A percentile compares a stretch with the other conserved stretches of the same genome.
Evolutionary conservation across 1,284 basidiomycete genomes (phyloP).

Genomic region (Stereum hirsutum): DNA sequence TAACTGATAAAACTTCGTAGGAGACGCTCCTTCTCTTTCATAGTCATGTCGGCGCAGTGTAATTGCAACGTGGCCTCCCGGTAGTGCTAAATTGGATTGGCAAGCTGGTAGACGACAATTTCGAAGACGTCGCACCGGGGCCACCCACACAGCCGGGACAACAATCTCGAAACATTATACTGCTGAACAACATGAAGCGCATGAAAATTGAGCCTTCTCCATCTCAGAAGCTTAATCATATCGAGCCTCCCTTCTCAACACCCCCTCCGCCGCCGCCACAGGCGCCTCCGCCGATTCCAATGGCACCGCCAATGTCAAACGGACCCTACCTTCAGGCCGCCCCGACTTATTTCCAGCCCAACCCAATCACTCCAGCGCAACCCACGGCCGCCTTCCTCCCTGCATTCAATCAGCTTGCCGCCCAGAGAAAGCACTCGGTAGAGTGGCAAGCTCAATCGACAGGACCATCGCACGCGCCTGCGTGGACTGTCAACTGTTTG

Average conservation of each 20-base stretch:
- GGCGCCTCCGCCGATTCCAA: conserved; percentile 21
- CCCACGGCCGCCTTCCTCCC: conserved; percentile 16
- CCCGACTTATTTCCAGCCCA: conserved; percentile 5
- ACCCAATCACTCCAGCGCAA: conserved; percentile 31
- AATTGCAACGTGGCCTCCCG: conserved; percentile 40
- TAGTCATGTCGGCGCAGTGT: conserved; percentile 61
- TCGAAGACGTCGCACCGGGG: conserved; percentile 8
- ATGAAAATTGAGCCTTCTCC: no score
- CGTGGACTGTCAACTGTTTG: conserved; percentile 53
- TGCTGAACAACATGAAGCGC: conserved; percentile 8
- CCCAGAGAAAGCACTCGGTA: conserved; percentile 50
- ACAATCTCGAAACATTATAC: not conserved
- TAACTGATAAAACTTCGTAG: conserved; percentile 23
- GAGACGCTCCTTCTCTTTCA: conserved; percentile 50
- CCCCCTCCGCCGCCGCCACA: conserved; percentile 14
- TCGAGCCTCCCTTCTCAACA: conserved; percentile 7
- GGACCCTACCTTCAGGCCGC: not conserved
- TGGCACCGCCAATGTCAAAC: conserved; percentile 16
- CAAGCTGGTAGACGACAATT: conserved; percentile 35
- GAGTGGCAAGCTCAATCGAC: conserved; percentile 48
- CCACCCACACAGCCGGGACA: not conserved
- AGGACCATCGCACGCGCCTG: conserved; percentile 56
- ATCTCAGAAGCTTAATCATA: no score
- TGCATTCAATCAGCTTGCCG: conserved; percentile 61
- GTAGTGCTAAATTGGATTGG: conserved; percentile 51